Evolutionary conservation across 2,329 filamentous ascomycete species (phyloP).

Genomic region (Endothia cerciana): DNA sequence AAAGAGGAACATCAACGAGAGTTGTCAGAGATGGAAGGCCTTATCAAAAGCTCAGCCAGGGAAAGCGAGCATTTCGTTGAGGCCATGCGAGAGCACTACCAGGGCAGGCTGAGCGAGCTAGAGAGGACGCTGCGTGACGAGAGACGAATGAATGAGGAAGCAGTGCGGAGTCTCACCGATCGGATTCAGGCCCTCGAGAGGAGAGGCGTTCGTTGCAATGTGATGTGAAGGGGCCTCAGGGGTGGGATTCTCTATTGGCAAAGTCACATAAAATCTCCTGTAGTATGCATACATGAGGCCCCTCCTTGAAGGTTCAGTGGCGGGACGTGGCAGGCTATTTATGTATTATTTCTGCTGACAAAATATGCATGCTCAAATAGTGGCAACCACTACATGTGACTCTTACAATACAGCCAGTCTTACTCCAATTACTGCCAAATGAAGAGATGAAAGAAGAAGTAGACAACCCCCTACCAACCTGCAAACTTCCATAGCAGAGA

Average conservation of each 20-base stretch:
- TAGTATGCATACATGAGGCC: not conserved
- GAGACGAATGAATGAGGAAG: slow-evolving; percentile 35
- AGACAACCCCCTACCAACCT: not conserved
- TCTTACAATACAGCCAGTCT: too few species aligned
- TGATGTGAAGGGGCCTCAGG: slow-evolving; percentile 32
- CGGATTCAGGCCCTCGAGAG: slow-evolving; percentile 35
- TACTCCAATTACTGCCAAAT: too few species aligned
- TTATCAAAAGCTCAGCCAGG: slow-evolving; percentile 34
- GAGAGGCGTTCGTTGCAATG: slow-evolving; percentile 29
- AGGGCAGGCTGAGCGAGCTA: slow-evolving; percentile 32
- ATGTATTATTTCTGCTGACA: too few species aligned
- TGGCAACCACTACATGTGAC: too few species aligned
- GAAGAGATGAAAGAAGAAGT: too few species aligned
- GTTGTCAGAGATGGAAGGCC: slow-evolving; percentile 58
- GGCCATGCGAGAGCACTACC: slow-evolving; percentile 36
- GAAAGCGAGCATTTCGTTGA: slow-evolving; percentile 34
- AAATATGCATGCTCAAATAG: too few species aligned
- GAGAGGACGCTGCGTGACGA: slow-evolving; percentile 36
- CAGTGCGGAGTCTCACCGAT: slow-evolving; percentile 32
- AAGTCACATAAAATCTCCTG: not conserved
- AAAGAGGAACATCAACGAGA: slow-evolving; percentile 64
- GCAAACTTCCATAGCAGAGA: too few species aligned
- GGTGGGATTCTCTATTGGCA: not conserved
- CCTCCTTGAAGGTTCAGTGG: not conserved
- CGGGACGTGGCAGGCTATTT: too few species aligned